A percentile compares a stretch with the other conserved stretches of the same genome.
Conservation (phyloP, 257 asterid species). For the Salvia hispanica region DNA sequence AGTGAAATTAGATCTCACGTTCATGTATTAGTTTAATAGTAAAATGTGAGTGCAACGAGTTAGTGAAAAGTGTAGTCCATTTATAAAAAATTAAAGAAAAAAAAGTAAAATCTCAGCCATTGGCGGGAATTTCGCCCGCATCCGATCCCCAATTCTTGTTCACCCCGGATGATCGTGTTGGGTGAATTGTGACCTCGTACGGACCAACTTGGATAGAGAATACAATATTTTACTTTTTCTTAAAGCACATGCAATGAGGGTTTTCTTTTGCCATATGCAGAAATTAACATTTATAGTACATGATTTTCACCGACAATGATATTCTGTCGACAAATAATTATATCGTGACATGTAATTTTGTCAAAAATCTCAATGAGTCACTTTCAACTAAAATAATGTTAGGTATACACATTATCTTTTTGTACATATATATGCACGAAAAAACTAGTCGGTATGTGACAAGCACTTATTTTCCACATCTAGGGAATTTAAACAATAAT, state of each 20-base stretch:
- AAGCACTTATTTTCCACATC: constrained; percentile 24
- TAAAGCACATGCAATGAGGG: constrained; percentile 6
- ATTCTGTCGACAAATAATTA: constrained; percentile 23
- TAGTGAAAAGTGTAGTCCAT: too few relatives aligned
- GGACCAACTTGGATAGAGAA: too few relatives aligned
- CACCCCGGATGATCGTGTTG: too few relatives aligned
- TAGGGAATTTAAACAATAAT: constrained; percentile 30
- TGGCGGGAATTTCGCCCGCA: too few relatives aligned
- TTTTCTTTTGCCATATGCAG: background rate
- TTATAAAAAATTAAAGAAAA: too few relatives aligned
- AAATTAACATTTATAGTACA: constrained; percentile 1
- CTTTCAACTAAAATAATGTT: constrained; percentile 26
- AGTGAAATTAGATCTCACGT: too few relatives aligned
- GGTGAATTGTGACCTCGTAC: too few relatives aligned
- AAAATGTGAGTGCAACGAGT: too few relatives aligned
- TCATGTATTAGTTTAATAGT: too few relatives aligned
- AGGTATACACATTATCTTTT: background rate
- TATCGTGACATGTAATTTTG: constrained; percentile 24
- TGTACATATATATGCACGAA: constrained; percentile 27
- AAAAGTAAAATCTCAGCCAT: too few relatives aligned
- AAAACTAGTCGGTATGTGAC: constrained; percentile 36
- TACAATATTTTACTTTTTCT: background rate
- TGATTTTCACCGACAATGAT: constrained; percentile 36
- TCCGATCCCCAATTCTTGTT: too few relatives aligned
- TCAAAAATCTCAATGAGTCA: constrained; percentile 28